phyloP scores from a whole-genome alignment of 345 rosid genomes.

The Aegle marmelos region DNA sequence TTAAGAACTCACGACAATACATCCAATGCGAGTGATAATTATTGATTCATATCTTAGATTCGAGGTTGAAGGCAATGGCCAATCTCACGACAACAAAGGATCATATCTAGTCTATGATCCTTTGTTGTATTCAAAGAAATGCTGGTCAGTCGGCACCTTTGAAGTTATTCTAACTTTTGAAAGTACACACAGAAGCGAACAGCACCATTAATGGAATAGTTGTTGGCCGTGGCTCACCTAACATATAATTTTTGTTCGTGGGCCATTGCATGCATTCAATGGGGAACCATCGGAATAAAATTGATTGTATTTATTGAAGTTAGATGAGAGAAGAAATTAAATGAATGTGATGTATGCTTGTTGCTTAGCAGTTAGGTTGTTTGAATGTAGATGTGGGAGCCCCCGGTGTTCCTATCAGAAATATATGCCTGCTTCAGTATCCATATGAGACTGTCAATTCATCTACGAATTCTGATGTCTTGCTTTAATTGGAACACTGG shows the following conservation, averaged over 20 bases:
- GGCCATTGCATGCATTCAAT: neutral
- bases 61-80: neutral
- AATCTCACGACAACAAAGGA: too few species aligned
- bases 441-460: neutral
- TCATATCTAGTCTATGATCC: neutral
- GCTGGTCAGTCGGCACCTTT: neutral
- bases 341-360: neutral
- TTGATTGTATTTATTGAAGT: neutral
- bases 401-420: neutral
- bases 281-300: slow-evolving; percentile 1
- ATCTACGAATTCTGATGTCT: neutral
- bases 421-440: slow-evolving; percentile 2
- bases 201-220: neutral
- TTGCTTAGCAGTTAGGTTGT: neutral
- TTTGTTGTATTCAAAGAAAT: neutral
- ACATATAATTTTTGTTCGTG: neutral
- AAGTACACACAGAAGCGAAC: neutral
- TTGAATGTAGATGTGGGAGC: neutral
- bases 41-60: neutral
- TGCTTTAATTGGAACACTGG: neutral
- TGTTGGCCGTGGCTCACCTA: neutral
- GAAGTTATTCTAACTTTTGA: slow-evolving; percentile 8
- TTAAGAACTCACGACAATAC: too few species aligned
- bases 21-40: too few species aligned
- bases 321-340: neutral